Evolutionary conservation across 495 filamentous ascomycete genomes (phyloP).

Genomic region (Bombardia bombarda): DNA sequence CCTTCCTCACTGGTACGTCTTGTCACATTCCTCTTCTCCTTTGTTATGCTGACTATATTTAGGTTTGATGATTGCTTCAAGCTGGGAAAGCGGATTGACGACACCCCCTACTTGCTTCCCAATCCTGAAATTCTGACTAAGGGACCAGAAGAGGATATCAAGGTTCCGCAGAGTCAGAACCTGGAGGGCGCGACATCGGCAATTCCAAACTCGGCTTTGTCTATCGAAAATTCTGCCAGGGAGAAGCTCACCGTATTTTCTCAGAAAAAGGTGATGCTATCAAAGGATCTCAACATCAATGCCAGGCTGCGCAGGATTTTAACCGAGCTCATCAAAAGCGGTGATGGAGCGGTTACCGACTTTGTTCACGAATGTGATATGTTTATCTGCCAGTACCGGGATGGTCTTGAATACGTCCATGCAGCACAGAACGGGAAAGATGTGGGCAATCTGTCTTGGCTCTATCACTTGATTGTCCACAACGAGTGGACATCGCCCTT

Average conservation of each 20-base stretch:
- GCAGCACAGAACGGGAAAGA: conserved; percentile 69
- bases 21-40: conserved; percentile 1
- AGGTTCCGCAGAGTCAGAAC: conserved; percentile 46
- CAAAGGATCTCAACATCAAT: conserved; percentile 62
- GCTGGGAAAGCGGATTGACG: conserved; percentile 79
- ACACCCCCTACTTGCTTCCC: conserved; percentile 79
- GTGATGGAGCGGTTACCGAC: conserved; percentile 60
- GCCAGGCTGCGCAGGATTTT: conserved; percentile 58
- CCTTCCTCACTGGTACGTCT: conserved; percentile 82
- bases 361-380: conserved; percentile 66
- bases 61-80: conserved; percentile 97
- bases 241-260: conserved; percentile 55
- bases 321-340: conserved; percentile 55
- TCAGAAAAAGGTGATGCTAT: conserved; percentile 56
- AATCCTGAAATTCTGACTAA: conserved; percentile 68
- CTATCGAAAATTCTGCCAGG: conserved; percentile 15
- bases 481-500: conserved; percentile 81
- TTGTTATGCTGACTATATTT: conserved; percentile 15
- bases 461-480: conserved; percentile 83
- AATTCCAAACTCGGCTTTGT: conserved; percentile 41
- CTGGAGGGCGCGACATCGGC: conserved; percentile 69
- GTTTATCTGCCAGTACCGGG: conserved; percentile 80
- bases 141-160: conserved; percentile 45
- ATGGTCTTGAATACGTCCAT: conserved; percentile 66
- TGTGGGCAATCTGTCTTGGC: conserved; percentile 87